phyloP scores from a whole-genome alignment of 352 stramenopile species.

The Proteromonas lacertae region DNA sequence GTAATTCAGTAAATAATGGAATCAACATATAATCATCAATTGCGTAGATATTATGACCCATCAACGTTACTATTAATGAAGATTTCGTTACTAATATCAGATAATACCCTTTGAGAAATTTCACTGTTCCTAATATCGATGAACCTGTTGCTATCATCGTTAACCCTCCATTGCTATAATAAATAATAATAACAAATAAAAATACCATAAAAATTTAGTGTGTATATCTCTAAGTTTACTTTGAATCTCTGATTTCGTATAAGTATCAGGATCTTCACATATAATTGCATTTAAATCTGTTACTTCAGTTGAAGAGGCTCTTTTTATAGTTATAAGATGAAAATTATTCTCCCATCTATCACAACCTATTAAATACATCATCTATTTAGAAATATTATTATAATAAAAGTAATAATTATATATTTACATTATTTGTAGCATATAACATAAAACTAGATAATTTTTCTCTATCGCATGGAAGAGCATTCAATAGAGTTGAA shows the following conservation, averaged over 20 bases:
- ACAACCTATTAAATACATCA: too few species aligned
- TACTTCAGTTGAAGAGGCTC: too few species aligned
- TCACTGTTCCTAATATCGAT: slow-evolving; percentile 10
- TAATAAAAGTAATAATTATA: too few species aligned
- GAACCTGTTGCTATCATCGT: slow-evolving; percentile 37
- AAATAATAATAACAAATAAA: too few species aligned
- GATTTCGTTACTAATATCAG: background rate
- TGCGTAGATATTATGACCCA: background rate
- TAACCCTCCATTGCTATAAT: slow-evolving; percentile 6
- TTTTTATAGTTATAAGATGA: too few species aligned
- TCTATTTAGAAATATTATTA: too few species aligned
- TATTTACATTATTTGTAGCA: too few species aligned
- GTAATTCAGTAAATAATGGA: background rate
- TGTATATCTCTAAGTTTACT: slow-evolving; percentile 6
- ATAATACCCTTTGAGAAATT: background rate
- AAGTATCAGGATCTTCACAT: slow-evolving; percentile 5
- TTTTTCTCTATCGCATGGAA: too few species aligned
- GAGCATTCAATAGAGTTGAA: too few species aligned
- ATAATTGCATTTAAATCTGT: slow-evolving; percentile 5
- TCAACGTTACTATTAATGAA: background rate
- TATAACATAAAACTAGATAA: too few species aligned
- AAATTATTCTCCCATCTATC: too few species aligned
- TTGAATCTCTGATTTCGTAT: slow-evolving; percentile 5
- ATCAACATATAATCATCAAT: background rate
- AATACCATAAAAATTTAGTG: too few species aligned